phyloP scores from a whole-genome alignment of 2,329 filamentous ascomycete genomes.

The Aspergillus clavatus region DNA sequence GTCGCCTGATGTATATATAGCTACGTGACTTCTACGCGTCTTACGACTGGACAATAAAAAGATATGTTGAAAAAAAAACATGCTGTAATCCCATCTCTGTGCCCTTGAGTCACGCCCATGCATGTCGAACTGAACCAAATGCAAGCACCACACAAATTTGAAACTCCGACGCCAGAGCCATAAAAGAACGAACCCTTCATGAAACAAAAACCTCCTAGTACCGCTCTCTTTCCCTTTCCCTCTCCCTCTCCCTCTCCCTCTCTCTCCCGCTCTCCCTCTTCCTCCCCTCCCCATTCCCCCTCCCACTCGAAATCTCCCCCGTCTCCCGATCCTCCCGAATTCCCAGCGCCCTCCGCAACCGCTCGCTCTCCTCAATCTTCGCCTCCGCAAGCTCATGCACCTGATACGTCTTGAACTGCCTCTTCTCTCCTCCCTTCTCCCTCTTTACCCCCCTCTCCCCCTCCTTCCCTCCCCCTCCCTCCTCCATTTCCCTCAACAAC shows the following conservation, averaged over 20 bases:
- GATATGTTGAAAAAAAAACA: not conserved
- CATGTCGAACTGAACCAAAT: not conserved
- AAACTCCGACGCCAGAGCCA: constrained; percentile 4
- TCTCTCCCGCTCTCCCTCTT: constrained; percentile 5
- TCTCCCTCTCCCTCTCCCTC: constrained; percentile 18
- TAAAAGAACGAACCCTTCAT: not conserved
- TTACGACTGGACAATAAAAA: not conserved
- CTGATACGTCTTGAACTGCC: constrained; percentile 78
- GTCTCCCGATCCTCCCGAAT: constrained; percentile 83
- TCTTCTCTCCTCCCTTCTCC: constrained; percentile 26
- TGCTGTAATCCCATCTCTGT: not conserved
- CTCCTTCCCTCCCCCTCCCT: constrained; percentile 42
- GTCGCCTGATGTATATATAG: constrained; percentile 23
- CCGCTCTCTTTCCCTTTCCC: constrained; percentile 5
- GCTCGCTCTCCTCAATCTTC: constrained; percentile 93
- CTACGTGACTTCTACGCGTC: no score
- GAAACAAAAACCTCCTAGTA: constrained; percentile 4
- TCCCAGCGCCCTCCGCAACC: constrained; percentile 76
- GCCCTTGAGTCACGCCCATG: no score
- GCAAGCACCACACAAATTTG: not conserved
- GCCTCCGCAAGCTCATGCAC: constrained; percentile 94
- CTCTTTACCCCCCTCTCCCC: constrained; percentile 9
- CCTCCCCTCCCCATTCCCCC: constrained; percentile 8
- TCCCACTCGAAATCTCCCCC: constrained; percentile 53
- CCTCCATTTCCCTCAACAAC: constrained; percentile 54